phyloP scores from a whole-genome alignment of 1,284 basidiomycete species.

The Cryptococcus sp. region DNA sequence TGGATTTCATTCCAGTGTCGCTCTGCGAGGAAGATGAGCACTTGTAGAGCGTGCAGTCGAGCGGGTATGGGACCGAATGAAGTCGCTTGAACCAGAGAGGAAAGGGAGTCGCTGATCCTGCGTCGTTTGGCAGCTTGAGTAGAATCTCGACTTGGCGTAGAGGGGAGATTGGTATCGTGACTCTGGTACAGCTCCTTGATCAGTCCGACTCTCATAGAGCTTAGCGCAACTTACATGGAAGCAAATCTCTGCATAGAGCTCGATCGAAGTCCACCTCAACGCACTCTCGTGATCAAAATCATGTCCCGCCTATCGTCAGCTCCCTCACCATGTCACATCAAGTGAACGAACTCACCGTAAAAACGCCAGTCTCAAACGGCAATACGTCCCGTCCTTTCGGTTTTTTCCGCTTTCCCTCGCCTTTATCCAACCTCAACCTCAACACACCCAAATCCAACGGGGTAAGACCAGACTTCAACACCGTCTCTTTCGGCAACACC shows the following conservation, averaged over 20 bases:
- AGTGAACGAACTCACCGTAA: constrained; percentile 14
- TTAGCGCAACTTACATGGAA: constrained; percentile 53
- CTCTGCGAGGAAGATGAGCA: constrained; percentile 76
- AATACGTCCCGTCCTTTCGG: constrained; percentile 12
- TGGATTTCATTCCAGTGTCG: constrained; percentile 64
- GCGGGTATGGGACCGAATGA: constrained; percentile 33
- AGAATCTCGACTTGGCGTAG: constrained; percentile 46
- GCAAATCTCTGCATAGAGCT: constrained; percentile 76
- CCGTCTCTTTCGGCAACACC: constrained; percentile 58
- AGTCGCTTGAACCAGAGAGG: constrained; percentile 55
- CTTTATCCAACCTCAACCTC: constrained; percentile 8
- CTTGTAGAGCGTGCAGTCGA: constrained; percentile 60
- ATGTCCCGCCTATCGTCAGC: constrained; percentile 53
- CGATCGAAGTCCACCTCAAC: constrained; percentile 70
- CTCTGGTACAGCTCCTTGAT: not conserved
- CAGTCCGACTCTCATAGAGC: not conserved
- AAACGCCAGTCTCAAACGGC: constrained; percentile 20
- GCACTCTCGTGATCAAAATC: constrained; percentile 66
- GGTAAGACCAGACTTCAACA: constrained; percentile 56
- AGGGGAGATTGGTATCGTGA: constrained; percentile 49
- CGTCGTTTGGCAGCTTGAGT: constrained; percentile 49
- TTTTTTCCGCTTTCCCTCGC: constrained; percentile 4
- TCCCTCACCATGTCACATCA: not conserved
- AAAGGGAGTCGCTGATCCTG: constrained; percentile 51
- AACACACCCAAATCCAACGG: constrained; percentile 57